Percentiles rank a stretch among this genome's conserved stretches.
Conservation (phyloP, 192 early-diverging fungal genomes). For the Coemansia sp. region DNA sequence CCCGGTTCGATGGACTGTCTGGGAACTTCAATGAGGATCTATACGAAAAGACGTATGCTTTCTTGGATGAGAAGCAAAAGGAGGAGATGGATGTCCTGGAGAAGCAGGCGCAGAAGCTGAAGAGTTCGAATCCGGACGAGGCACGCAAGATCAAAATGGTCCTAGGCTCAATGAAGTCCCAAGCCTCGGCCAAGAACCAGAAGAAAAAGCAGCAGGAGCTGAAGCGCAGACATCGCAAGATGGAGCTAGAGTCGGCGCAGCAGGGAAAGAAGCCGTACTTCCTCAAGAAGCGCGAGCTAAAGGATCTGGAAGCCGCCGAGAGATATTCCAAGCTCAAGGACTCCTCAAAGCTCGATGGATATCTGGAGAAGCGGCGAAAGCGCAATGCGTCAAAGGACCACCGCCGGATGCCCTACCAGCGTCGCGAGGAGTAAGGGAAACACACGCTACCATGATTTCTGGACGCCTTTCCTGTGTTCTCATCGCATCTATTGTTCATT, state of each 20-base stretch:
- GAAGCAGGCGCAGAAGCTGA: conserved; percentile 65
- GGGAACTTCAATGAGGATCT: conserved; percentile 91
- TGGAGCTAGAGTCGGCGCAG: conserved; percentile 75
- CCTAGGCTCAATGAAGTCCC: conserved; percentile 64
- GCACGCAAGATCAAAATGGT: conserved; percentile 62
- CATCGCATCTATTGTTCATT: not conserved
- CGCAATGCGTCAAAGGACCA: conserved; percentile 89
- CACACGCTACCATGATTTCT: not conserved
- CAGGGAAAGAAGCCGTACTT: conserved; percentile 95
- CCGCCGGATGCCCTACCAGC: conserved; percentile 62
- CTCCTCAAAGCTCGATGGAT: conserved; percentile 75
- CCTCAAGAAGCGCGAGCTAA: conserved; percentile 80
- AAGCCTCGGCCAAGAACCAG: conserved; percentile 48
- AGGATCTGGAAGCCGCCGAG: conserved; percentile 84
- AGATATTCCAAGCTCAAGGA: conserved; percentile 78
- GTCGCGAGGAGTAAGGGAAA: conserved; percentile 33
- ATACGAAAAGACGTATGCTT: conserved; percentile 90
- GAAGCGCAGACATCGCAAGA: conserved; percentile 76
- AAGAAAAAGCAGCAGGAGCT: conserved; percentile 61
- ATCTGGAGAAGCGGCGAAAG: conserved; percentile 93
- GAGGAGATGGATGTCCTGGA: conserved; percentile 73
- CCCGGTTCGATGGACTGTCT: conserved; percentile 87
- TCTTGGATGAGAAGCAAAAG: conserved; percentile 78
- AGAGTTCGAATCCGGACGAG: conserved; percentile 56
- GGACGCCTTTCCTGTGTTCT: not conserved